These are phyloP conservation scores for Nicotiana obtusifolia DNA, from an alignment of 257 asterid genomes.

Conservation along the genomic window DNA sequence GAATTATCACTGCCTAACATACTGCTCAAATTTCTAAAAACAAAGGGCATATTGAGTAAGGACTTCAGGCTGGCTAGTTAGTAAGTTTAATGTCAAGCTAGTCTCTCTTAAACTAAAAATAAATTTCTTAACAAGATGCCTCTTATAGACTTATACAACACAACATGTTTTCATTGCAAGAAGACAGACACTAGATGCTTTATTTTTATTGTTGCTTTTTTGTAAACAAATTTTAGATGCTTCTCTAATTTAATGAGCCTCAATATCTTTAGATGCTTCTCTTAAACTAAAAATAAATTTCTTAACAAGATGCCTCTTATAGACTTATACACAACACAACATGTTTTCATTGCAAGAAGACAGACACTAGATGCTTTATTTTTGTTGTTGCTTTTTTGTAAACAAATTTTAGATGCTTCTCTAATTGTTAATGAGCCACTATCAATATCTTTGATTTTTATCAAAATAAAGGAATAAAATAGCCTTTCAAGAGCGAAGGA, in stretches of 20 bases:
- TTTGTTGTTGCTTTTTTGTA: not conserved
- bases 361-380: not conserved
- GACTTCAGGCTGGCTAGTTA: not conserved
- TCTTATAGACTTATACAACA: not conserved
- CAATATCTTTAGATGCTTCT: not conserved
- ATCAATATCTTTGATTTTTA: not conserved
- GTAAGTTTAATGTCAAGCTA: not conserved
- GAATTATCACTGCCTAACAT: not conserved
- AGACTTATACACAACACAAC: not conserved
- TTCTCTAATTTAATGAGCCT: not conserved
- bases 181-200: not conserved
- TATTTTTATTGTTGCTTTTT: not conserved
- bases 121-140: not conserved
- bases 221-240: not conserved
- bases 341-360: not conserved
- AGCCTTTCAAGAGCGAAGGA: not conserved
- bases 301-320: not conserved
- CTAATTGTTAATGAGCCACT: not conserved
- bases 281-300: not conserved
- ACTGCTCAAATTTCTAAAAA: not conserved
- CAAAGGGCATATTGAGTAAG: not conserved
- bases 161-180: not conserved
- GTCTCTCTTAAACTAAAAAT: not conserved
- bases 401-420: not conserved
- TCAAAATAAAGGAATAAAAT: not conserved